Base-by-base conservation (phyloP, 2,329 filamentous ascomycete species). In the Hypomyces perniciosus region DNA sequence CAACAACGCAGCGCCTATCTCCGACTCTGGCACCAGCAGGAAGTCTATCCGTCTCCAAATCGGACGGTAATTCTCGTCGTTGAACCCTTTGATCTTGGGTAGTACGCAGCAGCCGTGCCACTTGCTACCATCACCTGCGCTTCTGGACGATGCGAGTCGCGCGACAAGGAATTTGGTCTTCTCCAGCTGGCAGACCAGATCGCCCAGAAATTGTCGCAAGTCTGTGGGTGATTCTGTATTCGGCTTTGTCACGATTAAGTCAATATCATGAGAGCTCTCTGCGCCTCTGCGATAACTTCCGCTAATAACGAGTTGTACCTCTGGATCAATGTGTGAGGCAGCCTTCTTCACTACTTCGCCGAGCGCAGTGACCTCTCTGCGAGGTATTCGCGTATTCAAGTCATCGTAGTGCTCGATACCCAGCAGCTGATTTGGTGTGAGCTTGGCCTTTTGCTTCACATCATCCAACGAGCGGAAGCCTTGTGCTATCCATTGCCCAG, bases 31-130 rank as follows among this genome's bases (percentile, higher is more conserved):
- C 1, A 96, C 91, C 4, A 95, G 78, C 1, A 96, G 72, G 20
- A 96, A 79, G 63, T 96, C 91, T 54, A 96, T 85, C 2, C 90
- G 80, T 7, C 90, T 79, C 90, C 90, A 96, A 1, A 79, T 65
- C 0, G 72, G 72, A 4, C 62, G 63, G 46, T 69, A 65, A 8
- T 45, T 30, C 4, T 42, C 53, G 8, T 62, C 61, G 42, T 66
- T 54, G 62, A 72, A 51, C 29, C 66, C 68, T 2, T 59, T 60
- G 26, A 57, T 56, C 47, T 60, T 51, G 0, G 88, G 86, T 0
- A 95, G 72, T 8, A 84, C 80, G 37, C 86, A 93, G 47, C 87
- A 91, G 4, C 92, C 91, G 57, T 95, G 88, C 89, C 90, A 96
- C 70, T 93, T 95, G 27, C 83, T 86, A 0, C 86, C 85, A 26